Evolutionary conservation across 2,329 filamentous ascomycete species (phyloP), one percentile per base, ranked within the genome.

Genomic region (Fulvia fulva): DNA sequence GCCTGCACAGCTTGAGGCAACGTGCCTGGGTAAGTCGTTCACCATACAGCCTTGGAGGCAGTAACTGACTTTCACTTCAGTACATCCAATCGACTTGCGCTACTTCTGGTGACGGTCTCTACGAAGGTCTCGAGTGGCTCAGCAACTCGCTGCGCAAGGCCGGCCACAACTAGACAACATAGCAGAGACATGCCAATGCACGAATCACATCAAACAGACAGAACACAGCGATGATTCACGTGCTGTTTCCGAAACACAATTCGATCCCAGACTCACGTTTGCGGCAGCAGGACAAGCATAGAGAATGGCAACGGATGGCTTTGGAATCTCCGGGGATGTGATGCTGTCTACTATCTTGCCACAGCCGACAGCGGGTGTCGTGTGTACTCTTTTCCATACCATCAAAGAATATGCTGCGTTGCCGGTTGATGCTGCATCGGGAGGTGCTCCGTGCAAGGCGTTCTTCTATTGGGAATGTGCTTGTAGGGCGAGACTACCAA

Each of bases 31-130:
- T 99, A 92, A 77, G 91, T 68, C 14, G 16, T n/a, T 43, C 16
- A 32, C 19, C 32, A 30, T n/a, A 21, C 8, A 25, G 9, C 21
- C 8, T 28, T 22, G 21, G 22, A 6, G 43, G 16, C 23, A 43
- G 41, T 14, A 34, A 55, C 61, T 58, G 30, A 58, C 47, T 26
- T 32, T 7, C n/a, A 11, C 21, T 44, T 4, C 21, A 81, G 93
- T 97, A 95, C 85, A 97, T 97, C 81, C 93, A 97, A 91, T 96
- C 93, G 67, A 97, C 94, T 76, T 97, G 93, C 83, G 93, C 93
- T 78, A 97, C 94, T 70, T 96, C 92, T 68, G 93, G 93, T 85
- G 94, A 97, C 79, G 93, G 93, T 91, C 89, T 97, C 73, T 97
- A 97, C 80, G 93, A 97, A 82, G 93, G 93, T 87, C 90, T 97